Evolutionary conservation across 2,329 filamentous ascomycete genomes (phyloP), one percentile per base, ranked within the genome.

Genomic region (Coccinonectria pachysandricola): DNA sequence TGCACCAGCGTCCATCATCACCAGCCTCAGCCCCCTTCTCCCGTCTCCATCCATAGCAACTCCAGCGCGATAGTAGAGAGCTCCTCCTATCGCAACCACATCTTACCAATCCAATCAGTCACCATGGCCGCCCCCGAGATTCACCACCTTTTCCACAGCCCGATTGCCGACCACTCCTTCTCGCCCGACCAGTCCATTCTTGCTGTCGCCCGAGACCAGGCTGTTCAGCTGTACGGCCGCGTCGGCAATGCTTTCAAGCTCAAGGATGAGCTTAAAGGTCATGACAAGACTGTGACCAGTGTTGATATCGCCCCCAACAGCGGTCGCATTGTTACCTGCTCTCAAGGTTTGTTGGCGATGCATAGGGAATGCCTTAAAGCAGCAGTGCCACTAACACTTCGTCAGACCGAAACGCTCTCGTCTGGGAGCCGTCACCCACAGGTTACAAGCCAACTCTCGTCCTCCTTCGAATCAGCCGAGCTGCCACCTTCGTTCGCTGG

Each of bases 361-460:
- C n/a, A n/a, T n/a, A n/a, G n/a, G n/a, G n/a, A n/a, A n/a, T n/a
- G n/a, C n/a, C n/a, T n/a, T n/a, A n/a, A n/a, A n/a, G n/a, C n/a
- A n/a, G n/a, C n/a, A n/a, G n/a, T n/a, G n/a, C 4, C 16, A 15
- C 35, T 46, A 20, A 42, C 23, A 15, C 21, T 12, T 16, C 15
- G 8, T 17, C 27, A 92, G 91, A 98, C 59, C 83, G 91, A 45
- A 98, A 98, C 57, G 91, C 91, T 35, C 79, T 96, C 42, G 91
- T 98, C 27, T 98, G 91, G 91, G 91, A 98, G 53, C 84, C 83
- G 12, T 87, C 85, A n/a, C 73, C 83, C 2, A 70, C 75, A 20
- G 88, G 87, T 30, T 98, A 93, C 75, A 96, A 95, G 60, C 91
- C 91, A 4, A 98, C 91, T 1, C 75, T 98, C 28, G 91, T 98